Base-by-base conservation (phyloP, 768 basidiomycete species). In the Pulveroboletus sp. region DNA sequence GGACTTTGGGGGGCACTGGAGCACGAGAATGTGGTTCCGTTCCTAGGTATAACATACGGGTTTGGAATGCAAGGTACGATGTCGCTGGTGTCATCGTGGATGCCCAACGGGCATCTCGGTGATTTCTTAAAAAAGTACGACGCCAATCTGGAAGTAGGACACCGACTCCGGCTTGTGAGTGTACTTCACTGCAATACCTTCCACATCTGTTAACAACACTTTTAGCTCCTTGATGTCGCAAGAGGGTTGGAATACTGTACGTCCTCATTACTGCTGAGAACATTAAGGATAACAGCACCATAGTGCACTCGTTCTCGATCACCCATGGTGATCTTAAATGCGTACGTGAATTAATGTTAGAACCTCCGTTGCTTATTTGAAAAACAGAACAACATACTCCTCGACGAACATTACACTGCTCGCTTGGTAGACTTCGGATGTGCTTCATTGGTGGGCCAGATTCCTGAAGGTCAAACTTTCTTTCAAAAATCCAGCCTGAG, bases 381-480 rank as follows among this genome's bases (percentile, higher is more conserved):
- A 27, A 5, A 19, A 40, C 17, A 63, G 59, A 61, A 49, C 2
- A 59, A 63, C 1, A 40, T 62, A 1, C 46, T 62, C 12, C n/a
- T 62, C 2, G 51, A 52, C 1, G 37, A 21, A 17, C 33, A 54
- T 6, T 53, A 67, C 21, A 68, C 65, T 20, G 75, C 69, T 0
- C 66, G 68, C 10, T 53, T 78, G 6, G 66, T 69, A 27, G 76
- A 78, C 44, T 78, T 78, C 36, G 76, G 76, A 1, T n/a, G n/a
- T n/a, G n/a, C n/a, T n/a, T n/a, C n/a, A n/a, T n/a, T n/a, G n/a
- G n/a, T n/a, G 10, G 56, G 47, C 2, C 47, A 45, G 4, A 52
- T 49, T 6, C 50, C 50, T 0, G 48, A 55, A 38, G 47, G 27
- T 2, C 11, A 36, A 19, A 3, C 8, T 3, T 56, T 52, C 19